phyloP scores from a whole-genome alignment of 257 asterid genomes.

The Galeopsis tetrahit region DNA sequence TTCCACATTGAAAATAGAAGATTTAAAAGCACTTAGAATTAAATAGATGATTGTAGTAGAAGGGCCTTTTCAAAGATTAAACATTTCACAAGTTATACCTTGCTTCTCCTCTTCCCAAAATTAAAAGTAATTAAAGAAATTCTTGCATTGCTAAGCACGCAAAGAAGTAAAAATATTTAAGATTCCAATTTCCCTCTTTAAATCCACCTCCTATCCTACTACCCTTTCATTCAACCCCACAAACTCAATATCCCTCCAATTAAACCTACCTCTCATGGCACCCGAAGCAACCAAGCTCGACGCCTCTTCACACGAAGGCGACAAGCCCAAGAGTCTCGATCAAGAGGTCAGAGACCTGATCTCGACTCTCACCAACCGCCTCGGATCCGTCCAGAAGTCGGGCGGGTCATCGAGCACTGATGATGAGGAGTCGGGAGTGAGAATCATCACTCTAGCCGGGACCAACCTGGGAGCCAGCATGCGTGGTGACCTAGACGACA shows the following conservation, averaged over 20 bases:
- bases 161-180: constrained; percentile 38
- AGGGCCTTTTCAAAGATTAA: constrained; percentile 27
- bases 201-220: constrained; percentile 27
- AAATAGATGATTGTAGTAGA: neutral
- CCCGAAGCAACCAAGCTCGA: constrained; percentile 42
- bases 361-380: constrained; percentile 61
- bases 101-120: constrained; percentile 36
- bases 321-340: constrained; percentile 52
- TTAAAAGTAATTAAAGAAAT: constrained; percentile 30
- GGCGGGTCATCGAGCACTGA: constrained; percentile 40
- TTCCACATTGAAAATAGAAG: neutral
- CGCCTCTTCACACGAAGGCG: constrained; percentile 36
- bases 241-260: neutral
- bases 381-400: constrained; percentile 50
- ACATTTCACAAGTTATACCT: constrained; percentile 48
- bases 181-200: constrained; percentile 25
- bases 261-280: constrained; percentile 40
- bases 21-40: neutral
- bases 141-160: constrained; percentile 46
- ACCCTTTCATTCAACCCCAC: constrained; percentile 9
- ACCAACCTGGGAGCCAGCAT: constrained; percentile 86
- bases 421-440: constrained; percentile 54
- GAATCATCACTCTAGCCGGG: constrained; percentile 84
- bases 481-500: constrained; percentile 69
- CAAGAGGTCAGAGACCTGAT: constrained; percentile 66